Evolutionary conservation across 2,329 filamentous ascomycete genomes (phyloP).

Genomic region (Parastagonospora avenae): DNA sequence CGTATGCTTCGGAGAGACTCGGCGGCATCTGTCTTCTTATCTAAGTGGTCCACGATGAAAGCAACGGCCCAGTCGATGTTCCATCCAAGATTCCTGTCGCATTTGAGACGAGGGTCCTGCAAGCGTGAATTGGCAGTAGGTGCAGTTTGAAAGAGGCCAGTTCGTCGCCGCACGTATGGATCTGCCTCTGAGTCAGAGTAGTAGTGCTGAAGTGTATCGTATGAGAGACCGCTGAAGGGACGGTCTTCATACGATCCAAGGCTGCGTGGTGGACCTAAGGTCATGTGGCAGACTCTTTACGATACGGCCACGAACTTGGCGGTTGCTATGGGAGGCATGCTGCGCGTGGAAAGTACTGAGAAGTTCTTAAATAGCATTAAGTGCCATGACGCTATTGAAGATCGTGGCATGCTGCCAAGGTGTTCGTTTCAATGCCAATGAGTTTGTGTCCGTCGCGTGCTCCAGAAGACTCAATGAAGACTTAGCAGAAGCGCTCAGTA

Average conservation of each 20-base stretch:
- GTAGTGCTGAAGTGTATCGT: conserved; percentile 10
- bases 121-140: conserved; percentile 11
- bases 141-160: not conserved
- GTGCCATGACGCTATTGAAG: not conserved
- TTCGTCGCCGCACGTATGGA: conserved; percentile 1
- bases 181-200: conserved; percentile 26
- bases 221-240: not conserved
- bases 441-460: not conserved
- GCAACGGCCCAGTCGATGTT: conserved; percentile 51
- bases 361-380: not conserved
- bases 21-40: conserved; percentile 20
- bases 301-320: no score
- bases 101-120: conserved; percentile 25
- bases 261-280: no score
- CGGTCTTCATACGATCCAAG: not conserved
- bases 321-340: not conserved
- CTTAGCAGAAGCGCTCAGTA: not conserved
- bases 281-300: no score
- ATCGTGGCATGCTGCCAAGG: no score
- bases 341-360: not conserved
- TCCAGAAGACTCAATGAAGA: not conserved
- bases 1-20: conserved; percentile 23
- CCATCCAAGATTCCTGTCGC: conserved; percentile 43
- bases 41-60: conserved; percentile 43
- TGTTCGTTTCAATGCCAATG: not conserved